Conservation (phyloP, 805 yeast genomes). For the Dipodascus albidus region DNA sequence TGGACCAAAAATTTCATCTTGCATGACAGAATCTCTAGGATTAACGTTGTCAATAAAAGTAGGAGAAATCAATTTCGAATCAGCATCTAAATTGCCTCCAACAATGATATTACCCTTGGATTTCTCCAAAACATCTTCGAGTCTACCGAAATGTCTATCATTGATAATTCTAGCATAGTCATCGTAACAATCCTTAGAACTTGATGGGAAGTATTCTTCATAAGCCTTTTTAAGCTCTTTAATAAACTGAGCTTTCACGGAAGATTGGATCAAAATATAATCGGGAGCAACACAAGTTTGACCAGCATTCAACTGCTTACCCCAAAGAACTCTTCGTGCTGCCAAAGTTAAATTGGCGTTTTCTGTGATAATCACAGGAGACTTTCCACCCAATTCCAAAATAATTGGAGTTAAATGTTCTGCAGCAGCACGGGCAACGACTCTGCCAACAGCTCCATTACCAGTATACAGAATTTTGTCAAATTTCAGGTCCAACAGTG, state of each 20-base stretch:
- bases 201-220: conserved; percentile 34
- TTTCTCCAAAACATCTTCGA: conserved; percentile 30
- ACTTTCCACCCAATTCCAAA: conserved; percentile 87
- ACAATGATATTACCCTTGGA: conserved; percentile 7
- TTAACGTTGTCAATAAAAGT: conserved; percentile 51
- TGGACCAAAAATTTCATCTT: conserved; percentile 74
- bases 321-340: conserved; percentile 64
- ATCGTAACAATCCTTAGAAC: conserved; percentile 25
- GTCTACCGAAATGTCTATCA: conserved; percentile 38
- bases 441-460: conserved; percentile 58
- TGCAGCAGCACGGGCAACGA: conserved; percentile 75
- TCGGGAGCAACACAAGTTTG: conserved; percentile 91
- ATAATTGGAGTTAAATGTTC: conserved; percentile 68
- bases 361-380: conserved; percentile 64
- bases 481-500: conserved; percentile 48
- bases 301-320: conserved; percentile 70
- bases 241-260: conserved; percentile 42
- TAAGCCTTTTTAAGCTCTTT: conserved; percentile 30
- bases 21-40: conserved; percentile 62
- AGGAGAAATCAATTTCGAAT: conserved; percentile 49
- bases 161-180: conserved; percentile 49
- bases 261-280: conserved; percentile 57
- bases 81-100: conserved; percentile 23
- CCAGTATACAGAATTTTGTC: conserved; percentile 89
- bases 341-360: conserved; percentile 30